These are phyloP conservation scores for Kodamaea alishanica DNA, from an alignment of 1,139 yeast genomes.

Conservation along the genomic window DNA sequence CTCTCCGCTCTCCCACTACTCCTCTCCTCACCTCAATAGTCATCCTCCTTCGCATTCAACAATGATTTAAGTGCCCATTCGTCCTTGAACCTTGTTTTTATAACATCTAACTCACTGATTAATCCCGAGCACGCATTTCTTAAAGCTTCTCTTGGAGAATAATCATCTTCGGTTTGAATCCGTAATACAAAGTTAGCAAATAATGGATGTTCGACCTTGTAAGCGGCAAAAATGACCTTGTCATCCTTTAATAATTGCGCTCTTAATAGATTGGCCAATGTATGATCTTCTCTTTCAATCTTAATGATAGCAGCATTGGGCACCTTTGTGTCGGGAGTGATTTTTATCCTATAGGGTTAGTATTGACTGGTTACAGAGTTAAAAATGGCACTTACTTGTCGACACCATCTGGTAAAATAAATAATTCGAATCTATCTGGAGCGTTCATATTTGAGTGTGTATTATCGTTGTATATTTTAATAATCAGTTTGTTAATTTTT, in stretches of 20 bases:
- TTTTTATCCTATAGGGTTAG: conserved; percentile 52
- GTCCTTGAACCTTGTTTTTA: conserved; percentile 74
- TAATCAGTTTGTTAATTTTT: neutral
- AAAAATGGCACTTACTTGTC: conserved; percentile 53
- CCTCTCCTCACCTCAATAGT: conserved; percentile 11
- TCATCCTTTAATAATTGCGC: conserved; percentile 83
- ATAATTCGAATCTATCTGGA: conserved; percentile 96
- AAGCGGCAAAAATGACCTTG: conserved; percentile 90
- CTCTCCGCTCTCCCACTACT: too few species aligned
- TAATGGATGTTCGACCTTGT: conserved; percentile 95
- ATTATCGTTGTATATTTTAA: neutral
- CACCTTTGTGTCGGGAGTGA: conserved; percentile 91
- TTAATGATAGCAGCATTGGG: conserved; percentile 92
- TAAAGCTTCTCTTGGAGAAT: conserved; percentile 85
- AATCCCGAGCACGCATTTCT: conserved; percentile 83
- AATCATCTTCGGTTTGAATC: conserved; percentile 93
- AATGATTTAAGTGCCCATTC: conserved; percentile 92
- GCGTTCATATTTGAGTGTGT: conserved; percentile 68
- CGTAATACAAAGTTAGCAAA: conserved; percentile 93
- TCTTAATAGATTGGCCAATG: conserved; percentile 84
- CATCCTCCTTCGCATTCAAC: conserved; percentile 54
- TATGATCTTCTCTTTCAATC: conserved; percentile 96
- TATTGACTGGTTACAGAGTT: conserved; percentile 1
- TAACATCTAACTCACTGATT: conserved; percentile 70
- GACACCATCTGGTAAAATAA: conserved; percentile 95